These are phyloP conservation scores for Cruciata laevipes DNA, from an alignment of 257 asterid species.

Conservation along the genomic window DNA sequence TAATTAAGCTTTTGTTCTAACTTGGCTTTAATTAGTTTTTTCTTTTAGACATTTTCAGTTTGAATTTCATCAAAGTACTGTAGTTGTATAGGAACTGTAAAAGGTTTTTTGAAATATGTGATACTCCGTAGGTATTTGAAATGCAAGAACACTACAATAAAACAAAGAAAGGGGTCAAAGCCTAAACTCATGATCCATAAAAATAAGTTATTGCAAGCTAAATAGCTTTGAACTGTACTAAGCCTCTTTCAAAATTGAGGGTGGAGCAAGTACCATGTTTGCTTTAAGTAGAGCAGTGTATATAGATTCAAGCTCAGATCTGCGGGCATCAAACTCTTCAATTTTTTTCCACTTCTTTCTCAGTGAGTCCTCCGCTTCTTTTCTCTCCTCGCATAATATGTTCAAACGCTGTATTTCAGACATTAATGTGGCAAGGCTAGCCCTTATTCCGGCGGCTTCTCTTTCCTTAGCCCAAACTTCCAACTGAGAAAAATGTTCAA, in stretches of 20 bases:
- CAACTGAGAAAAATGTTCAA: slow-evolving; percentile 36
- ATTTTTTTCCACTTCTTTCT: slow-evolving; percentile 97
- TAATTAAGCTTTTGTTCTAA: not conserved
- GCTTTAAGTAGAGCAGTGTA: slow-evolving; percentile 80
- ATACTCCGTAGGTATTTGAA: not conserved
- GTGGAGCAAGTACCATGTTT: slow-evolving; percentile 52
- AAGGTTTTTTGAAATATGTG: not conserved
- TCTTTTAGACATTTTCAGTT: not conserved
- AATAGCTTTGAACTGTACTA: not conserved
- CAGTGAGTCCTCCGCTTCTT: slow-evolving; percentile 94
- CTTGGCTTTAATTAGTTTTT: not conserved
- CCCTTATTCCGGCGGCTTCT: slow-evolving; percentile 87
- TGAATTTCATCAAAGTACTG: not conserved
- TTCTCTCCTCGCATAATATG: slow-evolving; percentile 87
- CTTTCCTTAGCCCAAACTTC: slow-evolving; percentile 99
- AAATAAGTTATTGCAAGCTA: not conserved
- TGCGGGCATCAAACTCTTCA: slow-evolving; percentile 94
- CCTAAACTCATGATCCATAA: not conserved
- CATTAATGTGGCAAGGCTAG: slow-evolving; percentile 70
- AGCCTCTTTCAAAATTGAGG: not conserved
- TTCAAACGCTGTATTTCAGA: slow-evolving; percentile 88
- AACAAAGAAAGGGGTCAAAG: not conserved
- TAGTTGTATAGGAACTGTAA: not conserved
- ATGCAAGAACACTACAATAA: too few relatives aligned
- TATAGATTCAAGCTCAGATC: slow-evolving; percentile 87